Percentiles rank a stretch among this genome's conserved stretches.
Evolutionary conservation across 768 basidiomycete species (phyloP).

Genomic region (Boletellus ananiceps): DNA sequence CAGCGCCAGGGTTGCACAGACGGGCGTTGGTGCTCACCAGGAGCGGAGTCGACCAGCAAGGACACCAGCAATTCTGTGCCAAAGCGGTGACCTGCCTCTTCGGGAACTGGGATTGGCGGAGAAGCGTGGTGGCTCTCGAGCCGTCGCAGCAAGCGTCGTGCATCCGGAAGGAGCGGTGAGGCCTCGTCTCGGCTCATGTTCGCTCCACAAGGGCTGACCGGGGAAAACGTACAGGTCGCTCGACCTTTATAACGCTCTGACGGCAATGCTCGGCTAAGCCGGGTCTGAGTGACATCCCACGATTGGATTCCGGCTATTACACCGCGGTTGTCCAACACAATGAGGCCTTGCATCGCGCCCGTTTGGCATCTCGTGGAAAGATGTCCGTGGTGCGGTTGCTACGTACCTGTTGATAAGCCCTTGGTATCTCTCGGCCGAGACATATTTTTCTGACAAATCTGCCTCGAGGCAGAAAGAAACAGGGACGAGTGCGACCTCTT

Average conservation of each 20-base stretch:
- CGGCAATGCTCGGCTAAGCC: constrained; percentile 7
- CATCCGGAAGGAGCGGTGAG: constrained; percentile 29
- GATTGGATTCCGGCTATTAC: not conserved
- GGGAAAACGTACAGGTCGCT: not conserved
- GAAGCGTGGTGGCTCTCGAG: constrained; percentile 6
- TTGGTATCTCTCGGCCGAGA: constrained; percentile 6
- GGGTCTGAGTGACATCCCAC: constrained; percentile 4
- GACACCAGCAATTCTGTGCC: constrained; percentile 39
- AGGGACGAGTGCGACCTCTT: constrained; percentile 4
- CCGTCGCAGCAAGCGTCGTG: constrained; percentile 4
- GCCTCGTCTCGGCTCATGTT: constrained; percentile 25
- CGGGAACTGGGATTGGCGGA: constrained; percentile 17
- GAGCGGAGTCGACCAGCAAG: constrained; percentile 53
- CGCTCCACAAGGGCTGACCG: constrained; percentile 14
- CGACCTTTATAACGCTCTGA: constrained; percentile 13
- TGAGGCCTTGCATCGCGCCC: constrained; percentile 28
- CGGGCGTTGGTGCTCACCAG: constrained; percentile 37
- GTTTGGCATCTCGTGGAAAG: not conserved
- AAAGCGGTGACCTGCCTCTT: constrained; percentile 29
- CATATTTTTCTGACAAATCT: not conserved
- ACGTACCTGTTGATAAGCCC: constrained; percentile 3
- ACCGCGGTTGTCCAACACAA: not conserved
- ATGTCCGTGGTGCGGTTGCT: constrained; percentile 8
- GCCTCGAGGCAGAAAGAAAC: constrained; percentile 49
- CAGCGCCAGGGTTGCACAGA: not conserved